Conservation (phyloP, 2,329 filamentous ascomycete species). For the Scedosporium dehoogii region DNA sequence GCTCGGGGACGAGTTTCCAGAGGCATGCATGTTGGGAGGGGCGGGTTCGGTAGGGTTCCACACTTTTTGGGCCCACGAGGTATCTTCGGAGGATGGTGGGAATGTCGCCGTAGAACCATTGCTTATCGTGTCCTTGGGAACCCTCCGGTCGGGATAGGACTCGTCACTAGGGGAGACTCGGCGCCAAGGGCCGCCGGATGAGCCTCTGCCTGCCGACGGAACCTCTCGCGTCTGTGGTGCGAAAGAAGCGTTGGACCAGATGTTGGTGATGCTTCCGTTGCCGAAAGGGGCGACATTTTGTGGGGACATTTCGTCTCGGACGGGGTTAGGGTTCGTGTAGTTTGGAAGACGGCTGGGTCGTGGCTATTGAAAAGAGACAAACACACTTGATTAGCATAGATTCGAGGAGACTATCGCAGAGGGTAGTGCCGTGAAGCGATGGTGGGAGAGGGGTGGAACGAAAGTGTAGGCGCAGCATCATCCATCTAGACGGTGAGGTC, state of each 20-base stretch:
- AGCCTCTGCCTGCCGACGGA: background rate
- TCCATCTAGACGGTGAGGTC: background rate
- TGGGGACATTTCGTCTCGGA: background rate
- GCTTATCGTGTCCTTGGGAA: background rate
- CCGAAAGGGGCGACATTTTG: background rate
- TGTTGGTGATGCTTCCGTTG: background rate
- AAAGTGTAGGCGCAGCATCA: background rate
- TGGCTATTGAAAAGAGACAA: background rate
- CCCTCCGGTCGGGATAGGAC: background rate
- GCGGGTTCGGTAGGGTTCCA: slow-evolving; percentile 2
- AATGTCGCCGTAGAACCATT: background rate
- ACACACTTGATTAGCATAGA: background rate
- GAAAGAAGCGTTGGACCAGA: background rate
- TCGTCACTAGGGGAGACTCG: background rate
- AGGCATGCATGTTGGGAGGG: background rate
- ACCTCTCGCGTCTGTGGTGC: background rate
- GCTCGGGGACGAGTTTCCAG: background rate
- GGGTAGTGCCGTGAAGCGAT: background rate
- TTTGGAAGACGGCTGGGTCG: background rate
- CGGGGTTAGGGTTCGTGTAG: background rate
- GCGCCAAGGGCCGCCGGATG: background rate
- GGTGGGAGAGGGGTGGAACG: background rate
- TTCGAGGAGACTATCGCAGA: background rate
- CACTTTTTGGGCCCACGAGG: background rate
- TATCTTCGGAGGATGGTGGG: background rate